These are phyloP conservation scores for Beauveria rudraprayagi DNA, from an alignment of 2,329 filamentous ascomycete species.

Conservation along the genomic window DNA sequence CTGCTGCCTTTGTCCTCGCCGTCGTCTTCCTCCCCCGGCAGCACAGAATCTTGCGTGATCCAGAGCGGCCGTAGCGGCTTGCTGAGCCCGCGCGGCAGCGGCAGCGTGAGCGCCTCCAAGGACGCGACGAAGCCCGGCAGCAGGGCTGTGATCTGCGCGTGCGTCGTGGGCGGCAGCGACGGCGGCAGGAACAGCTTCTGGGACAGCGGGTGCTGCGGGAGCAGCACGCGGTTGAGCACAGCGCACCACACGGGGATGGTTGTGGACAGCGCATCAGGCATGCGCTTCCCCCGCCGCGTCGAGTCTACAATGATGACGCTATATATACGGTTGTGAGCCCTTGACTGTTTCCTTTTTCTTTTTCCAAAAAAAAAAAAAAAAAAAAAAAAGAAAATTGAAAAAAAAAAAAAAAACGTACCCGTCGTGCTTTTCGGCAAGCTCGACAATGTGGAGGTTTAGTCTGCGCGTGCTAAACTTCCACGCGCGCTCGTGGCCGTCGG, in stretches of 20 bases:
- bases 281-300: slow-evolving; percentile 82
- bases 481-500: slow-evolving; percentile 83
- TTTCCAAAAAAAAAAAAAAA: too few relatives aligned
- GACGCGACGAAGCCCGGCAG: slow-evolving; percentile 47
- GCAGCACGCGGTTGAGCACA: slow-evolving; percentile 73
- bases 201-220: slow-evolving; percentile 44
- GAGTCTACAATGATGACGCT: slow-evolving; percentile 85
- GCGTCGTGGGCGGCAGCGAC: slow-evolving; percentile 61
- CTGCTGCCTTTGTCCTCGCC: slow-evolving; percentile 9
- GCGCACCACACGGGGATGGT: slow-evolving; percentile 91
- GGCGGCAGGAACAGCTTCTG: slow-evolving; percentile 62
- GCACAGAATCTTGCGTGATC: slow-evolving; percentile 62
- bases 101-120: slow-evolving; percentile 47
- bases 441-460: slow-evolving; percentile 74
- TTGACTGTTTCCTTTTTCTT: too few relatives aligned
- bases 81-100: slow-evolving; percentile 46
- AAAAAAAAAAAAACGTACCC: slow-evolving; percentile 42
- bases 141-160: slow-evolving; percentile 64
- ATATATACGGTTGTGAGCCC: background rate
- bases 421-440: slow-evolving; percentile 55
- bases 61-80: slow-evolving; percentile 74
- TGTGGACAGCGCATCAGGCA: slow-evolving; percentile 91
- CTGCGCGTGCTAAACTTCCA: slow-evolving; percentile 85
- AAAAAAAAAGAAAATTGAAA: too few relatives aligned
- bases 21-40: slow-evolving; percentile 23